These are phyloP conservation scores for Aspergillus pseudonomiae DNA, from an alignment of 2,329 filamentous ascomycete genomes.

Conservation along the genomic window DNA sequence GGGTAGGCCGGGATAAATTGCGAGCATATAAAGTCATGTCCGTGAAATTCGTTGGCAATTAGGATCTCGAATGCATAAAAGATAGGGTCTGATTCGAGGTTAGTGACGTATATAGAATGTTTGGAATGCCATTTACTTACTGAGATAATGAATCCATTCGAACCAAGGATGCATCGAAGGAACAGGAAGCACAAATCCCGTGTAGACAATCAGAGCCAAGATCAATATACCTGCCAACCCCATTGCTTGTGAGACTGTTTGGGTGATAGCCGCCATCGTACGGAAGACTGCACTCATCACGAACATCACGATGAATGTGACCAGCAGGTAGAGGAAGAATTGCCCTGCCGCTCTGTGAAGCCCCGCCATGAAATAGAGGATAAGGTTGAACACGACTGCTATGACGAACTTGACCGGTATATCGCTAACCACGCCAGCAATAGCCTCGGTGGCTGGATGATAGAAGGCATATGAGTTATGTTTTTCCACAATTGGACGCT, in stretches of 20 bases:
- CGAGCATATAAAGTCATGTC: constrained; percentile 60
- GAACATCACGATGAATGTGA: constrained; percentile 72
- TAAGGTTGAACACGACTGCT: constrained; percentile 72
- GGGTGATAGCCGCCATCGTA: constrained; percentile 72
- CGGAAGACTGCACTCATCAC: constrained; percentile 85
- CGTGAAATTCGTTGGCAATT: constrained; percentile 80
- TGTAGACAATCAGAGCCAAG: constrained; percentile 48
- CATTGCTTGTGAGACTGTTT: constrained; percentile 63
- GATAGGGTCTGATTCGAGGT: constrained; percentile 60
- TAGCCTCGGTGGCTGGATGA: constrained; percentile 26
- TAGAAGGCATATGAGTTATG: constrained; percentile 35
- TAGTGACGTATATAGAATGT: background rate
- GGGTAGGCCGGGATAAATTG: constrained; percentile 52
- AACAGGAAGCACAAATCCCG: constrained; percentile 49
- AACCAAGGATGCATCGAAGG: constrained; percentile 75
- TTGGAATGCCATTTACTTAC: background rate
- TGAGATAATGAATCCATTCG: constrained; percentile 78
- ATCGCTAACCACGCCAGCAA: constrained; percentile 25
- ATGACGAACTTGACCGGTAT: constrained; percentile 77
- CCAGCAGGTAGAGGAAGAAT: constrained; percentile 85
- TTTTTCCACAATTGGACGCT: constrained; percentile 32
- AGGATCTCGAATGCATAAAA: constrained; percentile 80
- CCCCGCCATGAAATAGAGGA: constrained; percentile 84
- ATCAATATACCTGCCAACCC: constrained; percentile 56
- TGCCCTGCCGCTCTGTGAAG: constrained; percentile 70